Evolutionary conservation across 73 alveolate species (phyloP), one percentile per base, ranked within the genome.

Genomic region (Tetrahymena thermophila): DNA sequence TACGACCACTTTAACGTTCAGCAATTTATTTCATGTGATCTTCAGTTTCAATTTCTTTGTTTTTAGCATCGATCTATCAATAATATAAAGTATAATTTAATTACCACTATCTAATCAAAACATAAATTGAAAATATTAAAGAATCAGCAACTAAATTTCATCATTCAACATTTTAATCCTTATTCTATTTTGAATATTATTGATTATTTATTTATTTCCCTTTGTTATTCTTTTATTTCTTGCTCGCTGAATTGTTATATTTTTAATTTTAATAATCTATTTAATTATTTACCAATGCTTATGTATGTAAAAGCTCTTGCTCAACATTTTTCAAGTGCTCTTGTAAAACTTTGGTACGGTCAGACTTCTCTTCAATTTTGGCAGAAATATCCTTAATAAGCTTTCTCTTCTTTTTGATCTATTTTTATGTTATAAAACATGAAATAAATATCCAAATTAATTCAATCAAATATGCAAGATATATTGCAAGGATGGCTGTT

Each of bases 1-100:
- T 94, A 11, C 99, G 94, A 55, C 99, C 99, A 58, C 97, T 96
- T 85, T 98, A 97, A 57, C 99, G 95, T 95, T 98, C 99, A 43
- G 99, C 98, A 25, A 98, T 96, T 85, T 97, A 97, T 94, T 98
- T 98, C 98, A 98, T 95, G 94, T 98, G 99, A 96, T 98, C 99
- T 97, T 98, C 99, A 44, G 99, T 96, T 95, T 98, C 99, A 83
- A 98, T 98, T 95, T 98, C 99, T 94, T 97, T 97, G 85, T 97
- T 98, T 95, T 98, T 98, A 23, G 97, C 94, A 85, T 95, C 97
- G 55, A 95, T 95, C 97, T 95, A 71, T 71, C 89, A 71, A 28
- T 71, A 19, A 50, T 50, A 50, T 16, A 50, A 50, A 50, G 31
- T 19, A 50, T 19, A 50, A 50, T 21, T 50, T 15, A 50, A 19